Evolutionary conservation across 768 basidiomycete species (phyloP).

Genomic region (Suillus subaureus): DNA sequence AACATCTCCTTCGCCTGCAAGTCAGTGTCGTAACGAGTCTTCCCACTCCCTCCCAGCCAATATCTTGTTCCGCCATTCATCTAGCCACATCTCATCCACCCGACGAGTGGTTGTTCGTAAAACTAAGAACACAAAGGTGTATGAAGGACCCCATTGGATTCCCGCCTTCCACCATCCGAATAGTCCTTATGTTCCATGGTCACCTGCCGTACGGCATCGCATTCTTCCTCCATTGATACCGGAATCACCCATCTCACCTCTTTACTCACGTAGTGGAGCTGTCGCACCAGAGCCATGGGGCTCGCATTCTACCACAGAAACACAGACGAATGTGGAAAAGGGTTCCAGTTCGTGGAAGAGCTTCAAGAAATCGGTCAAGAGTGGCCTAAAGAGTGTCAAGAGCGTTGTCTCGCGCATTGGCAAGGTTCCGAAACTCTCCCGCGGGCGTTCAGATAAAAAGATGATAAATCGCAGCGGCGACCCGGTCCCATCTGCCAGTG

Average conservation of each 20-base stretch:
- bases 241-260: conserved; percentile 37
- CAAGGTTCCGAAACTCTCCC: conserved; percentile 16
- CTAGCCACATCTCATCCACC: conserved; percentile 19
- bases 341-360: conserved; percentile 32
- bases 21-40: conserved; percentile 8
- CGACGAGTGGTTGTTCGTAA: conserved; percentile 16
- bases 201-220: conserved; percentile 42
- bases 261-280: conserved; percentile 40
- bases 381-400: conserved; percentile 20
- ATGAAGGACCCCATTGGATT: conserved; percentile 35
- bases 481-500: conserved; percentile 9
- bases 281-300: conserved; percentile 45
- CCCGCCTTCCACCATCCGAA: conserved; percentile 51
- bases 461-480: neutral
- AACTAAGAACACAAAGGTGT: conserved; percentile 22
- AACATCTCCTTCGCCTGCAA: conserved; percentile 15
- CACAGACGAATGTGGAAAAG: conserved; percentile 20
- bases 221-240: conserved; percentile 43
- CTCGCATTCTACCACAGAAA: conserved; percentile 23
- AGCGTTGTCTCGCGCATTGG: conserved; percentile 22
- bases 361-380: conserved; percentile 33
- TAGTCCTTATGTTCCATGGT: conserved; percentile 59
- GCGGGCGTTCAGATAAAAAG: neutral
- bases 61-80: conserved; percentile 18
- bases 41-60: conserved; percentile 20